Conservation (phyloP, 192 early-diverging fungal species). For the Mortierella hygrophila region DNA sequence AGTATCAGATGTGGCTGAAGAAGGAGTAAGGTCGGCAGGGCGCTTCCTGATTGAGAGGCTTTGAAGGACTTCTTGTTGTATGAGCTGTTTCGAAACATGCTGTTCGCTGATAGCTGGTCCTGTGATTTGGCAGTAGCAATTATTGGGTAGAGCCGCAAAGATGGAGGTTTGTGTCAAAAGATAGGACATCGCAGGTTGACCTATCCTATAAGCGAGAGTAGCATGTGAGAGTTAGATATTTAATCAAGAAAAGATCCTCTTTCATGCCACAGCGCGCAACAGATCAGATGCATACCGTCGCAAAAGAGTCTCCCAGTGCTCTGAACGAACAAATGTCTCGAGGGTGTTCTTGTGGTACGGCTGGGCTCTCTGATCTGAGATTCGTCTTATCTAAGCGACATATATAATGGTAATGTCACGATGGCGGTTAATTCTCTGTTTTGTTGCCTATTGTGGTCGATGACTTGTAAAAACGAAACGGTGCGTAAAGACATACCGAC, state of each 20-base stretch:
- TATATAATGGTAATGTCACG: background rate
- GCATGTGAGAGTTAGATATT: background rate
- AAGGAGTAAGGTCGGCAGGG: background rate
- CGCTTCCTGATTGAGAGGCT: slow-evolving; percentile 23
- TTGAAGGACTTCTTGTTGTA: slow-evolving; percentile 6
- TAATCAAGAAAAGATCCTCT: background rate
- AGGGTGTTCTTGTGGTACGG: slow-evolving; percentile 27
- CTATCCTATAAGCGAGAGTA: slow-evolving; percentile 23
- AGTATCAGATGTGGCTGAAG: background rate
- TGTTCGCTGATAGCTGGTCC: slow-evolving; percentile 38
- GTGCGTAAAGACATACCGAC: slow-evolving; percentile 4
- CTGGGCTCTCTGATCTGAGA: slow-evolving; percentile 8
- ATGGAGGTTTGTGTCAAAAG: slow-evolving; percentile 47
- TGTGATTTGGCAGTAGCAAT: slow-evolving; percentile 57
- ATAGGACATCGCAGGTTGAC: slow-evolving; percentile 39
- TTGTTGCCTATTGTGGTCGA: background rate
- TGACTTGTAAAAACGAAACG: background rate
- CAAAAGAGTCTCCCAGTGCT: slow-evolving; percentile 22
- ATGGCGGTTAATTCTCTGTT: background rate
- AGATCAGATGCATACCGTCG: slow-evolving; percentile 10
- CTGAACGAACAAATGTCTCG: slow-evolving; percentile 25
- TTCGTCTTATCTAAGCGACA: background rate
- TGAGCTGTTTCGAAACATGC: background rate
- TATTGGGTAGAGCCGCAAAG: slow-evolving; percentile 49
- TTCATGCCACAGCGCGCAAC: background rate